phyloP scores from a whole-genome alignment of 176 grass and related monocot genomes.

The Triticum urartu region DNA sequence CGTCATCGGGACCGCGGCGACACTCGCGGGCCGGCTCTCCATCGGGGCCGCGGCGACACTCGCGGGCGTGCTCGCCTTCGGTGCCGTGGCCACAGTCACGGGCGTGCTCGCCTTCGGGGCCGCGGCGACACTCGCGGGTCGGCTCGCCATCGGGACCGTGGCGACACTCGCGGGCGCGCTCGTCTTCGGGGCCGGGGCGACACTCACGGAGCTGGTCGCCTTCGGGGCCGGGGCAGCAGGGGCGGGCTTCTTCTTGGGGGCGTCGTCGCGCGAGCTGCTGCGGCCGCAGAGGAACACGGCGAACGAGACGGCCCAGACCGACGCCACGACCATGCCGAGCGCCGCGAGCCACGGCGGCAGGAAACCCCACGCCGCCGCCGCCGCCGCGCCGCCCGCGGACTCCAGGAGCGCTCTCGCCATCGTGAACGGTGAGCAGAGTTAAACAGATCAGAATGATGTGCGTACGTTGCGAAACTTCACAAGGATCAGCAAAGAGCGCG shows the following conservation, averaged over 20 bases:
- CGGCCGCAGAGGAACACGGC: constrained; percentile 48
- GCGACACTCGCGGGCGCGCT: no score
- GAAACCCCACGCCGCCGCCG: not conserved
- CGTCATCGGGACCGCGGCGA: no score
- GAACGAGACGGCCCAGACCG: not conserved
- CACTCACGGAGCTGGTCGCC: no score
- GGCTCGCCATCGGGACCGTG: no score
- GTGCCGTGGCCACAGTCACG: no score
- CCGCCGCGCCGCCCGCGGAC: not conserved
- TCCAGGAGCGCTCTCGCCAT: constrained; percentile 26
- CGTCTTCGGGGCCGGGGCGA: no score
- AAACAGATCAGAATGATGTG: not conserved
- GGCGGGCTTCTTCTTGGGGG: not conserved
- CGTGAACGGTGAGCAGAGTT: not conserved
- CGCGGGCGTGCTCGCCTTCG: no score
- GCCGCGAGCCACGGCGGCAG: not conserved
- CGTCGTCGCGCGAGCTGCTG: not conserved
- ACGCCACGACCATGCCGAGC: constrained; percentile 24
- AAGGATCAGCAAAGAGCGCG: not conserved
- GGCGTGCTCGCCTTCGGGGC: no score
- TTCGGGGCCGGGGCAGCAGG: not conserved
- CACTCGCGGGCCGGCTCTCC: no score
- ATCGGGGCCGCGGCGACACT: no score
- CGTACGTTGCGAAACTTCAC: not conserved
- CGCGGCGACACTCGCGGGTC: no score